Base-by-base conservation (phyloP, 2,329 filamentous ascomycete species). In the Verticillium isaacii region DNA sequence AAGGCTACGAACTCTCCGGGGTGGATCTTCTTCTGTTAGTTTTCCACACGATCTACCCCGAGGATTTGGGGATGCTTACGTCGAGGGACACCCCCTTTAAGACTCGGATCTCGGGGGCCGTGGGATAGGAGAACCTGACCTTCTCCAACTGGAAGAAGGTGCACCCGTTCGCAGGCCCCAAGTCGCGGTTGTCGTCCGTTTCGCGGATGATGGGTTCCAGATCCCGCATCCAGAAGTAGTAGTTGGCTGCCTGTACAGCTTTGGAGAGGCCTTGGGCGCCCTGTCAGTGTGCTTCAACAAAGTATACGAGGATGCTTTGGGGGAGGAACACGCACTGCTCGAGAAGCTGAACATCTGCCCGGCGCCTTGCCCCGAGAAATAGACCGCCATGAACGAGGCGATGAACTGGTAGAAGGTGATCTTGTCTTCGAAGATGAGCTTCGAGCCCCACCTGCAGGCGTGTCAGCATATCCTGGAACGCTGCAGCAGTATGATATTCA, bases 1-100 rank as follows among this genome's bases (percentile, higher is more conserved):
- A 92, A 78, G 1, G 88, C 89, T 0, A 84, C 87, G 68, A 90
- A 91, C 69, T 90, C 86, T 12, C 89, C 89, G 5, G 78, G 75
- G 34, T 71, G 63, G 58, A 84, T 78, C 58, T 72, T n/a, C 14
- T 39, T 61, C 32, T 50, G 29, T n/a, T 66, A 15, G 59, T 41
- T 41, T 11, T 5, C 17, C 8, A 45, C 1, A 6, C 5, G 17
- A 7, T 6, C 23, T 23, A 34, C 11, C 17, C 12, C 8, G 0
- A 71, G 72, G 19, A 17, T 5, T 5, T 15, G 25, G 29, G 29
- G 25, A 2, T 12, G 32, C 57, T 32, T 50, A 34, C 57, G 12
- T 32, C 14, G 6, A 58, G 57, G 14, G 37, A 50, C 2, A 66
- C n/a, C 2, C 64, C 64, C 9, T 63, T 63, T 23, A 66, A 57